Evolutionary conservation across 2,329 filamentous ascomycete genomes (phyloP).

Genomic region (Calycina herbarum): DNA sequence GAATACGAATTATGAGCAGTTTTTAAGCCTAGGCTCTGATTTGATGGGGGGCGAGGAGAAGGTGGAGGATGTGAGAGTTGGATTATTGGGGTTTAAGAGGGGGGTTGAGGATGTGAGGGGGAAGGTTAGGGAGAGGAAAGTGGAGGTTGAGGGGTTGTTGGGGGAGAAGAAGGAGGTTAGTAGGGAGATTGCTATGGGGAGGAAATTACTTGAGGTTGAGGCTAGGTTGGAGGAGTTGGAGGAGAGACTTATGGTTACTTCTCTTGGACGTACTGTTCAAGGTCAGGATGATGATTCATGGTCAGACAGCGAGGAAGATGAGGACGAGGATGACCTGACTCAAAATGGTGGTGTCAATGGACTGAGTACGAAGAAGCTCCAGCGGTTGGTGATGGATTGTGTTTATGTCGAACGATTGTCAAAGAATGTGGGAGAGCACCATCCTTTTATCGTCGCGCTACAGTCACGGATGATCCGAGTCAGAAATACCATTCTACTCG

Average conservation of each 20-base stretch:
- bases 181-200: conserved; percentile 59
- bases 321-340: conserved; percentile 38
- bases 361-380: conserved; percentile 41
- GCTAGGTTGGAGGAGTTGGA: conserved; percentile 64
- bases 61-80: conserved; percentile 86
- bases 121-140: conserved; percentile 62
- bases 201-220: conserved; percentile 67
- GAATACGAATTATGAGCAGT: conserved; percentile 92
- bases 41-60: conserved; percentile 86
- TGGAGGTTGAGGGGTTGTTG: conserved; percentile 62
- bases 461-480: conserved; percentile 56
- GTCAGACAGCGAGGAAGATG: conserved; percentile 43
- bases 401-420: conserved; percentile 53
- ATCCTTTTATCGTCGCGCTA: conserved; percentile 64
- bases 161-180: conserved; percentile 67
- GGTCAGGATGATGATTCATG: conserved; percentile 33
- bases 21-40: conserved; percentile 78
- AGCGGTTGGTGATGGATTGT: conserved; percentile 58
- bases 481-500: conserved; percentile 61
- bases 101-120: conserved; percentile 74
- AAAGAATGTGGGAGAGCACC: conserved; percentile 51
- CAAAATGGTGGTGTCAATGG: conserved; percentile 35
- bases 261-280: conserved; percentile 30
- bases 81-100: conserved; percentile 79
- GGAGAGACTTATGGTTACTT: conserved; percentile 56